Percentiles rank a stretch among this genome's conserved stretches.
Evolutionary conservation across 768 basidiomycete species (phyloP).

Genomic region (Termitomyces sp.): DNA sequence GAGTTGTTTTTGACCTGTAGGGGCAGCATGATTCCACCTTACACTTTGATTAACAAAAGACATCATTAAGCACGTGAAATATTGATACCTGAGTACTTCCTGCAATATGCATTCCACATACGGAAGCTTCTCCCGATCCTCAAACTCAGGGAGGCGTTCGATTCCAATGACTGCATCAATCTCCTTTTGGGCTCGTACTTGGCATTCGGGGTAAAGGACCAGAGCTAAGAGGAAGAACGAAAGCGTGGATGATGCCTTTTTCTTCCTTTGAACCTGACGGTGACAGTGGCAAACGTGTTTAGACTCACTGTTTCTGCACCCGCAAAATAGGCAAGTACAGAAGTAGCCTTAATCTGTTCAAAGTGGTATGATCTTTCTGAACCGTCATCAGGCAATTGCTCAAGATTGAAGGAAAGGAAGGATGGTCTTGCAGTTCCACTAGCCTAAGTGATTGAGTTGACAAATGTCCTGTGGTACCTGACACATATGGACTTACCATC

Average conservation of each 20-base stretch:
- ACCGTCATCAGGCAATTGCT: background rate
- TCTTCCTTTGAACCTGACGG: background rate
- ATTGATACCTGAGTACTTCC: constrained; percentile 18
- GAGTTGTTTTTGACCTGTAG: constrained; percentile 13
- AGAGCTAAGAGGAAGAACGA: constrained; percentile 34
- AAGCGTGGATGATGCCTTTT: constrained; percentile 18
- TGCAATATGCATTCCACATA: constrained; percentile 33
- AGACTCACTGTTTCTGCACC: constrained; percentile 33
- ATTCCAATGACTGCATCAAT: constrained; percentile 33
- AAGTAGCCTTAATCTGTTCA: constrained; percentile 14
- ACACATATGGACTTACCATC: constrained; percentile 21
- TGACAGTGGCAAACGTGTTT: background rate
- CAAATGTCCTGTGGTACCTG: background rate
- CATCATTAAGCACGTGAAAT: background rate
- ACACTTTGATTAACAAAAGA: background rate
- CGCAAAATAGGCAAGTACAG: constrained; percentile 19
- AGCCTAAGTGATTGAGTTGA: background rate
- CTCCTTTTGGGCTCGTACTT: constrained; percentile 34
- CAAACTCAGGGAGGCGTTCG: constrained; percentile 30
- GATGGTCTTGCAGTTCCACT: background rate
- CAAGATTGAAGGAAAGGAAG: background rate
- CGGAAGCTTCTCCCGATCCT: constrained; percentile 26
- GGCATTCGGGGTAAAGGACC: constrained; percentile 32
- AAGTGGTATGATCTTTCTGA: background rate
- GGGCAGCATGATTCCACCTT: constrained; percentile 19